phyloP scores from a whole-genome alignment of 805 yeast genomes.

The Candida sakaeoensis region DNA sequence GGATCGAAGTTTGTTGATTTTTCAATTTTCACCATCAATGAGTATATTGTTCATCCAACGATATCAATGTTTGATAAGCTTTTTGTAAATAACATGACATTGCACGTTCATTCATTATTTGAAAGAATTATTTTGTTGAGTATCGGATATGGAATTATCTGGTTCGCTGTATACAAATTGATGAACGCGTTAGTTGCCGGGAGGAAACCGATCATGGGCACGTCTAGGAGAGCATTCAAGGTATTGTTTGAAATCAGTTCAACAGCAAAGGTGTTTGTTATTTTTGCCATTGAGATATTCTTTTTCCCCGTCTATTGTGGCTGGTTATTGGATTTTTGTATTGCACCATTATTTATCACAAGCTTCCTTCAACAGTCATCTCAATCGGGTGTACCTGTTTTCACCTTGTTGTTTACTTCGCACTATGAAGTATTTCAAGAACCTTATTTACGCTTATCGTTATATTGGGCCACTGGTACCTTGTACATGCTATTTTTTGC shows the following conservation, averaged over 20 bases:
- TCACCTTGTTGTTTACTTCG: slow-evolving; percentile 22
- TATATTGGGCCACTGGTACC: slow-evolving; percentile 73
- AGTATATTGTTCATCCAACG: slow-evolving; percentile 19
- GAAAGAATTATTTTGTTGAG: slow-evolving; percentile 37
- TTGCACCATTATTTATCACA: slow-evolving; percentile 50
- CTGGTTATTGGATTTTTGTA: slow-evolving; percentile 61
- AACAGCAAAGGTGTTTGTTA: slow-evolving; percentile 68
- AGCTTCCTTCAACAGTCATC: slow-evolving; percentile 12
- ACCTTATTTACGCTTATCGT: slow-evolving; percentile 18
- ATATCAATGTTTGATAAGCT: slow-evolving; percentile 15
- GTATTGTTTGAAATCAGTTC: slow-evolving; percentile 52
- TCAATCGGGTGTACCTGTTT: slow-evolving; percentile 7
- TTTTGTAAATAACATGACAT: slow-evolving; percentile 14
- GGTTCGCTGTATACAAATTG: slow-evolving; percentile 20
- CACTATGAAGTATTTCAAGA: slow-evolving; percentile 15
- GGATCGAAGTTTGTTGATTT: slow-evolving; percentile 14
- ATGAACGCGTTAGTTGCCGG: slow-evolving; percentile 30
- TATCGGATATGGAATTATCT: slow-evolving; percentile 31
- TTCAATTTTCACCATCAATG: slow-evolving; percentile 11
- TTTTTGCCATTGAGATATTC: slow-evolving; percentile 77
- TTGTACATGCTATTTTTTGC: slow-evolving; percentile 86
- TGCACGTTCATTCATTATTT: slow-evolving; percentile 24
- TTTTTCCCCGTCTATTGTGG: slow-evolving; percentile 89
- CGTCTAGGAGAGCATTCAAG: slow-evolving; percentile 48
- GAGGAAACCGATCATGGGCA: slow-evolving; percentile 45